phyloP scores from a whole-genome alignment of 2,329 filamentous ascomycete genomes.

The Truncatella angustata region DNA sequence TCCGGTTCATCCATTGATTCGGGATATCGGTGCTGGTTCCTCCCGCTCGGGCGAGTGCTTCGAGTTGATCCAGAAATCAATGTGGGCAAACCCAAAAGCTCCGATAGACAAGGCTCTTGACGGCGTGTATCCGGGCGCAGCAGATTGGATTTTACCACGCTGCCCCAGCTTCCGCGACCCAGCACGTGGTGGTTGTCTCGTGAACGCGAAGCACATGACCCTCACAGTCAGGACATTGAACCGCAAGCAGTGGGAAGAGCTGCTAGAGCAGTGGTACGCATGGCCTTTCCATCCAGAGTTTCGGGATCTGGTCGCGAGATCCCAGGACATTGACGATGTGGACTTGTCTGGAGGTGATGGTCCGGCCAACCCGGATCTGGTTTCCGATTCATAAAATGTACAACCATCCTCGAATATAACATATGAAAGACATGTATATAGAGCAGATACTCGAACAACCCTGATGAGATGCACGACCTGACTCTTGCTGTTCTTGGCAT shows the following conservation, averaged over 20 bases:
- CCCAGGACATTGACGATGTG: constrained; percentile 14
- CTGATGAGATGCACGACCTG: no score
- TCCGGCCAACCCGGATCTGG: no score
- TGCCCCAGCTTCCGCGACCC: constrained; percentile 51
- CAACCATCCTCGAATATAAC: no score
- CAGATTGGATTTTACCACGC: constrained; percentile 47
- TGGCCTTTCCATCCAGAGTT: constrained; percentile 64
- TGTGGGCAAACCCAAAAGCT: constrained; percentile 33
- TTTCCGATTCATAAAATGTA: no score
- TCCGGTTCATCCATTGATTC: constrained; percentile 46
- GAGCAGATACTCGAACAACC: no score
- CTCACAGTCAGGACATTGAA: constrained; percentile 50
- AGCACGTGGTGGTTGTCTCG: constrained; percentile 40
- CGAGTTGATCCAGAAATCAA: constrained; percentile 46
- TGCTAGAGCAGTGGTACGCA: constrained; percentile 58
- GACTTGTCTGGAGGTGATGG: no score
- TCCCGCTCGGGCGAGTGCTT: constrained; percentile 48
- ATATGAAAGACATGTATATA: no score
- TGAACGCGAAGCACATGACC: constrained; percentile 35
- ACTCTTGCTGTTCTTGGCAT: no score
- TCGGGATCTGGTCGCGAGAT: constrained; percentile 43
- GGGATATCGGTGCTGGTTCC: constrained; percentile 38
- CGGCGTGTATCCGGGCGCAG: constrained; percentile 57
- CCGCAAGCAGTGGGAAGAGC: constrained; percentile 52
- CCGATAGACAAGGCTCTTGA: constrained; percentile 46